Conservation (phyloP, 306 rosid genomes). For the Vigna nakashimae region DNA sequence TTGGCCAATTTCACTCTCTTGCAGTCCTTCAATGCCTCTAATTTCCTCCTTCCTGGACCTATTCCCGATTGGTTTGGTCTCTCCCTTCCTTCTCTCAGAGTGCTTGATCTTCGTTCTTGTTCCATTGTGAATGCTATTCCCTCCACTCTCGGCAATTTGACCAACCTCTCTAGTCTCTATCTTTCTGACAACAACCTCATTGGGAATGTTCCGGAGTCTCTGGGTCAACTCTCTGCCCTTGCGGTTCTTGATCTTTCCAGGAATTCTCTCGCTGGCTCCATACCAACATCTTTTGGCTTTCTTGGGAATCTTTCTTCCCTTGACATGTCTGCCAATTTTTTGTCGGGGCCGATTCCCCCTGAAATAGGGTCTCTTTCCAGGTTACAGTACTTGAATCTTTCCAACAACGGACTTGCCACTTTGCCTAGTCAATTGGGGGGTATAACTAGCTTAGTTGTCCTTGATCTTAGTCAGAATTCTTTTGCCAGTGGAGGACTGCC, state of each 20-base stretch:
- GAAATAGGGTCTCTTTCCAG: constrained; percentile 64
- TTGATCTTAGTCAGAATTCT: constrained; percentile 80
- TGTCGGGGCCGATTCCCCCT: constrained; percentile 62
- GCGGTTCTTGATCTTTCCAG: constrained; percentile 75
- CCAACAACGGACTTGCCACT: constrained; percentile 62
- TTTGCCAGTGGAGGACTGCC: constrained; percentile 61
- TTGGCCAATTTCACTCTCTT: constrained; percentile 77
- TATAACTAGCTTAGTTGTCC: constrained; percentile 75
- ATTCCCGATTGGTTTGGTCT: constrained; percentile 84
- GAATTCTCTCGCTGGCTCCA: constrained; percentile 62
- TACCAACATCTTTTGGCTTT: constrained; percentile 57
- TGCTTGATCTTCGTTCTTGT: constrained; percentile 88
- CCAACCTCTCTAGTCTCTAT: constrained; percentile 67
- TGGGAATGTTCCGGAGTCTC: constrained; percentile 65
- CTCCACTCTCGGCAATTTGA: constrained; percentile 66
- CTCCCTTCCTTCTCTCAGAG: constrained; percentile 51
- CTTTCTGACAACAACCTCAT: constrained; percentile 74
- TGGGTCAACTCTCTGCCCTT: constrained; percentile 66
- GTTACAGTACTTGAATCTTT: constrained; percentile 80
- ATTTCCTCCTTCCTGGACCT: constrained; percentile 71
- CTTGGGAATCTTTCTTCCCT: constrained; percentile 72
- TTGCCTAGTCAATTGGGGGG: constrained; percentile 70
- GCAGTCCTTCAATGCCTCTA: constrained; percentile 81
- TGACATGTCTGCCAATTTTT: constrained; percentile 69
- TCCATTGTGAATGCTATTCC: constrained; percentile 73